Evolutionary conservation across 192 early-diverging fungal genomes (phyloP), one percentile per base, ranked within the genome.

Genomic region (Backusella australiensis): DNA sequence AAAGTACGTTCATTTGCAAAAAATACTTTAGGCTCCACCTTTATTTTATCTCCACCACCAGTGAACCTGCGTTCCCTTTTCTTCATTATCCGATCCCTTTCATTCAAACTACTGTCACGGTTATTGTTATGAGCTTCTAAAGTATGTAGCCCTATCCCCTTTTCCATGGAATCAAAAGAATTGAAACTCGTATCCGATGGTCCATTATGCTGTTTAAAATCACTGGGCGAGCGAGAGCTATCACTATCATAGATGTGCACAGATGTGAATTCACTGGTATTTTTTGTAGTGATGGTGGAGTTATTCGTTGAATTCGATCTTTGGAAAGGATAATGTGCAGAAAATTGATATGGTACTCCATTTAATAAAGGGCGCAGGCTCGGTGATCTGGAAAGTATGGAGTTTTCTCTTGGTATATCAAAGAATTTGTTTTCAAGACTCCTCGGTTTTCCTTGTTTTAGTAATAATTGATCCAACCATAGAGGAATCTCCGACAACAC

Each of bases 1-100:
- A 96, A 96, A 2, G 94, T 95, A 34, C 95, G 86, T 81, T 96
- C 95, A 72, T 96, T 96, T 23, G 94, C 94, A 80, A 96, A 93
- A 68, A 90, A 95, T 21, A 94, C 90, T 85, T 96, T 96, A 34
- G 95, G 93, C 74, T 96, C 95, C 9, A 94, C 89, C 35, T 90
- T 86, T 32, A 93, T 78, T 15, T 87, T 34, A 32, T 83, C 34
- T 17, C 39, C 32, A 3, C 32, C 32, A 32, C 32, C 42, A 46
- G 17, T 52, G 6, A 19, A 34, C 29, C 14, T 72, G 12, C n/a
- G 34, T 17, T 29, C 65, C 29, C 15, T 67, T 1, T n/a, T 69
- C 19, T 21, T 34, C 19, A 21, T 68, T 68, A 19, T 36, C 8
- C 17, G 34, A n/a, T 56, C 21, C 32, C 32, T 32, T 32, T 32